Evolutionary conservation across 2,329 filamentous ascomycete genomes (phyloP).

Genomic region (Sporothrix euskadiensis): DNA sequence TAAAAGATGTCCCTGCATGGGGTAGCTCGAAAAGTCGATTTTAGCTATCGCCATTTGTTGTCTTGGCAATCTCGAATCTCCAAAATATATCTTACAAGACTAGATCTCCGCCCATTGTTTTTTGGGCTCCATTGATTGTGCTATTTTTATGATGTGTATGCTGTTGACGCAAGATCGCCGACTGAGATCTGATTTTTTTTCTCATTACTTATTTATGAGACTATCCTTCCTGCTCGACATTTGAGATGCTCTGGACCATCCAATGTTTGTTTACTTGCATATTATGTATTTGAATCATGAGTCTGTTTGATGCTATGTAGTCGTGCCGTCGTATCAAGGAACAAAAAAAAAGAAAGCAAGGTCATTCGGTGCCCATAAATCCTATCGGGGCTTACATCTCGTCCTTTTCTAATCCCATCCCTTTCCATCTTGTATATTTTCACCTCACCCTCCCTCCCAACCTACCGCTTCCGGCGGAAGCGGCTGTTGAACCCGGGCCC

Average conservation of each 20-base stretch:
- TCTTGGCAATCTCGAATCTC: conserved; percentile 9
- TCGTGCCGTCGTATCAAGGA: not conserved
- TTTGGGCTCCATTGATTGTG: not conserved
- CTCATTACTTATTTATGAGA: not conserved
- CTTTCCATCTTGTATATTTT: not conserved
- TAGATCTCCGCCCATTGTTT: not conserved
- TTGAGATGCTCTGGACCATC: not conserved
- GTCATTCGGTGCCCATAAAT: not conserved
- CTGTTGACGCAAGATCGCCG: conserved; percentile 4
- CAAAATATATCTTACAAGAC: not conserved
- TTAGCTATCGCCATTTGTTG: not conserved
- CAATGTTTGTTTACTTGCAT: not conserved
- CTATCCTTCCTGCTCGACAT: not conserved
- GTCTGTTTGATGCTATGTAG: not conserved
- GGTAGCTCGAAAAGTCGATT: not conserved
- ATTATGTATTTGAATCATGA: not conserved
- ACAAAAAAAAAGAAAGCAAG: not conserved
- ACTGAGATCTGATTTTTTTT: not conserved
- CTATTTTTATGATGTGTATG: conserved; percentile 10
- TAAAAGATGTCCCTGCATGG: not conserved
- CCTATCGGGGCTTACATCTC: not conserved
- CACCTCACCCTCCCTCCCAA: not conserved
- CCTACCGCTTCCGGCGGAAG: conserved; percentile 54
- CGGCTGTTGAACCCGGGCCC: conserved; percentile 58
- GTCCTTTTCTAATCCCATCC: not conserved